Evolutionary conservation across 2,329 filamentous ascomycete genomes (phyloP), one percentile per base, ranked within the genome.

Genomic region (Ambrosiella cleistominuta): DNA sequence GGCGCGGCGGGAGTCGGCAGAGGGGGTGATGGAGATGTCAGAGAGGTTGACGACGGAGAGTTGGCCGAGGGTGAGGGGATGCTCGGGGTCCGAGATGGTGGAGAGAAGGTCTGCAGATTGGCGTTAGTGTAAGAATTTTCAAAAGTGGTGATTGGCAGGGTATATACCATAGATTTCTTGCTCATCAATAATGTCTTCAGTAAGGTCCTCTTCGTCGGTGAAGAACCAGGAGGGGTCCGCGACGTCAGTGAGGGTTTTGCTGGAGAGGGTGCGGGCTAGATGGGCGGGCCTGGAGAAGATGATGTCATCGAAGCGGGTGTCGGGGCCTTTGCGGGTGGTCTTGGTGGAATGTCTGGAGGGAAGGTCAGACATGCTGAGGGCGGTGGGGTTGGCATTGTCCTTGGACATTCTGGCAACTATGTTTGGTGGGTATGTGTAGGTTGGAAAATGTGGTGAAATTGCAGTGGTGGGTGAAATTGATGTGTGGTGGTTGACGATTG

Each of bases 21-120:
- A 66, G 7, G 71, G 71, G 8, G 71, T 74, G 64, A 98, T 88
- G 65, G 81, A 77, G 65, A 98, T 96, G 70, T 98, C 93, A 38
- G 86, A 83, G n/a, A 98, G 81, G 64, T 94, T 96, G 64, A 98
- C 89, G 56, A 98, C 93, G 39, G 90, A 89, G 45, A 98, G 78
- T 65, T 93, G 89, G 62, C 90, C 93, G 54, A 98, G 79, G 2
- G 91, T 95, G 57, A 96, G 81, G 42, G 93, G 93, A 68, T 98
- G 93, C 72, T 98, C 93, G 1, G 93, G 93, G 69, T 98, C 93
- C 27, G 88, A 91, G 66, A 98, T 96, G 64, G 86, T 86, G 62
- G 89, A 88, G 65, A 98, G 93, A 61, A 98, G 78, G 73, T 98
- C 91, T 58, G 35, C 8, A 51, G 27, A 36, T 27, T 49, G 15